Base-by-base conservation (phyloP, 2,329 filamentous ascomycete genomes). In the Drechslerella coelobrocha region DNA sequence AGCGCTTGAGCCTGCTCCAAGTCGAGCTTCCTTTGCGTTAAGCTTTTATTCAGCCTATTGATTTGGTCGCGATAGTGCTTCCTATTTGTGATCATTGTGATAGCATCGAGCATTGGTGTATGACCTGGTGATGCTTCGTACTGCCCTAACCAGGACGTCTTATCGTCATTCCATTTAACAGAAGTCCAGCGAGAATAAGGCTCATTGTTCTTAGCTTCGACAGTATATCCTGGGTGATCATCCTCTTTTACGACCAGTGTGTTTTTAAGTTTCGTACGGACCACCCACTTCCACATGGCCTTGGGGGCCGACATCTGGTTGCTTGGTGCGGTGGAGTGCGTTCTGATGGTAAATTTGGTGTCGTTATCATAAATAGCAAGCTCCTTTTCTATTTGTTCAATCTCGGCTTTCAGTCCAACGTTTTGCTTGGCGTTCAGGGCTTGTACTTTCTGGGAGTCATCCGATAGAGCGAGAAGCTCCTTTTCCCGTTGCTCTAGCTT, bases 321-420 rank as follows among this genome's bases (percentile, higher is more conserved):
- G 2, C 47, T 17, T 2, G 26, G 26, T 1, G 26, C 48, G 1
- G 61, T 66, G 5, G 61, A 66, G n/a, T 66, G 29, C 1, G 61
- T 66, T 19, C 45, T 56, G 2, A 66, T 19, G 6, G 61, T 66
- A 27, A 51, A 66, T 3, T 51, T 21, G 1, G n/a, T n/a, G 12
- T 53, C 47, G n/a, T 66, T 53, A n/a, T 59, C 34, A 24, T 59
- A 45, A 10, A 66, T 26, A 8, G 12, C 43, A 2, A 66, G 47
- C 17, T 66, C 53, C 19, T 57, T 66, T 17, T 66, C 34, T 19
- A 59, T 6, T 27, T 66, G 61, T 24, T 66, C 61, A 7, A 66
- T 53, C 17, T 66, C 61, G 1, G n/a, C 29, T 17, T 45, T 19
- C 1, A 66, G 45, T 7, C 17, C 14, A 2, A 34, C 8, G 10